Conservation (phyloP, 2,329 filamentous ascomycete genomes). For the Cytospora piceicola region DNA sequence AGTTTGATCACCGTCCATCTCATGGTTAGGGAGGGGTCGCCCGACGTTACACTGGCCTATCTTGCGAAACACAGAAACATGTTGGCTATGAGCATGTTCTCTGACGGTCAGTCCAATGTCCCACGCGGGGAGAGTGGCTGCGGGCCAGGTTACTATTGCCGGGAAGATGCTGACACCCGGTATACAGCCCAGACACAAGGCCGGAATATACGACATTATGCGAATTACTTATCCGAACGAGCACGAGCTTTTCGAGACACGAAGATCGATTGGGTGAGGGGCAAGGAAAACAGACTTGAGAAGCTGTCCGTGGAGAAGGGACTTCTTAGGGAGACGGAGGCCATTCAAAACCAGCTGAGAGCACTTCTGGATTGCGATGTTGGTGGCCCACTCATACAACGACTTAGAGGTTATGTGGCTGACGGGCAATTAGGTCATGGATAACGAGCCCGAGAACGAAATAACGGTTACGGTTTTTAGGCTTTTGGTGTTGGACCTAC, state of each 20-base stretch:
- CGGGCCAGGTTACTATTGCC: neutral
- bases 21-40: conserved; percentile 95
- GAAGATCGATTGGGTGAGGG: conserved; percentile 86
- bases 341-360: conserved; percentile 84
- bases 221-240: conserved; percentile 82
- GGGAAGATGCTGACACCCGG: conserved; percentile 32
- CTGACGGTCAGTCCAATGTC: conserved; percentile 70
- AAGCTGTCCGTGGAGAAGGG: conserved; percentile 89
- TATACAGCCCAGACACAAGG: conserved; percentile 85
- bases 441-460: conserved; percentile 90
- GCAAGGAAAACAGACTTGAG: conserved; percentile 81
- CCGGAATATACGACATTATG: conserved; percentile 90
- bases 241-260: conserved; percentile 82
- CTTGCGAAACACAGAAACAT: conserved; percentile 81
- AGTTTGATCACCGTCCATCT: conserved; percentile 92
- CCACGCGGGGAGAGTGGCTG: neutral
- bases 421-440: conserved; percentile 62
- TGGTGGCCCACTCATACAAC: conserved; percentile 43
- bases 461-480: conserved; percentile 95
- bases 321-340: conserved; percentile 86
- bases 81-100: conserved; percentile 87
- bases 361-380: conserved; percentile 90
- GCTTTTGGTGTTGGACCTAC: conserved; percentile 83
- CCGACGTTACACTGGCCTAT: conserved; percentile 84
- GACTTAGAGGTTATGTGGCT: conserved; percentile 2